Evolutionary conservation across 2,329 filamentous ascomycete species (phyloP).

Genomic region (Colletotrichum zoysiae): DNA sequence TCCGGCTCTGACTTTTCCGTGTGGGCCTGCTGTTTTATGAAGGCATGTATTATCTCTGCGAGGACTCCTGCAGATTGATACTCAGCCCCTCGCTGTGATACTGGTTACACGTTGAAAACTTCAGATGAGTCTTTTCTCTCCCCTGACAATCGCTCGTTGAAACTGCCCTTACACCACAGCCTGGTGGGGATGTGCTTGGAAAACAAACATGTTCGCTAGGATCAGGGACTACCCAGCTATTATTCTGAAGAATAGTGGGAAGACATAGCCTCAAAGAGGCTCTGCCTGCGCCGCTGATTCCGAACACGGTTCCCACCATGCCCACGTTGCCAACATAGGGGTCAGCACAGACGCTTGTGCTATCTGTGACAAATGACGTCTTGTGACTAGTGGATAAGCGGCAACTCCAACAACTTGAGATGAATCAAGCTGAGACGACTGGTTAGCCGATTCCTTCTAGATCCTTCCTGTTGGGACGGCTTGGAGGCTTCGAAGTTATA

Average conservation of each 20-base stretch:
- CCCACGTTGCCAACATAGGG: slow-evolving; percentile 1
- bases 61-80: slow-evolving; percentile 23
- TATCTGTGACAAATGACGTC: slow-evolving; percentile 39
- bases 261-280: background rate
- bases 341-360: slow-evolving; percentile 13
- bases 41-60: slow-evolving; percentile 2
- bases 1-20: slow-evolving; percentile 32
- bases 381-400: slow-evolving; percentile 35
- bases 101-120: slow-evolving; percentile 29
- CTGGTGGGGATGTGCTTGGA: slow-evolving; percentile 20
- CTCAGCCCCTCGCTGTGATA: slow-evolving; percentile 36
- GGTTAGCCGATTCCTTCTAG: slow-evolving; percentile 1
- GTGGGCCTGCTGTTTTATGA: slow-evolving; percentile 32
- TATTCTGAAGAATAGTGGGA: background rate
- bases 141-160: slow-evolving; percentile 29
- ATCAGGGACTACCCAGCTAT: slow-evolving; percentile 7
- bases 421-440: slow-evolving; percentile 37
- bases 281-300: background rate
- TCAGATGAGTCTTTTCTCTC: slow-evolving; percentile 32
- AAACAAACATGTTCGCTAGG: slow-evolving; percentile 34
- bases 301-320: background rate
- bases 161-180: slow-evolving; percentile 31
- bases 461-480: background rate
- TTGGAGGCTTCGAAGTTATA: background rate
- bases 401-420: slow-evolving; percentile 25